Percentiles rank a stretch among this genome's conserved stretches.
Evolutionary conservation across 257 asterid species (phyloP).

Genomic region (Eucommia ulmoides): DNA sequence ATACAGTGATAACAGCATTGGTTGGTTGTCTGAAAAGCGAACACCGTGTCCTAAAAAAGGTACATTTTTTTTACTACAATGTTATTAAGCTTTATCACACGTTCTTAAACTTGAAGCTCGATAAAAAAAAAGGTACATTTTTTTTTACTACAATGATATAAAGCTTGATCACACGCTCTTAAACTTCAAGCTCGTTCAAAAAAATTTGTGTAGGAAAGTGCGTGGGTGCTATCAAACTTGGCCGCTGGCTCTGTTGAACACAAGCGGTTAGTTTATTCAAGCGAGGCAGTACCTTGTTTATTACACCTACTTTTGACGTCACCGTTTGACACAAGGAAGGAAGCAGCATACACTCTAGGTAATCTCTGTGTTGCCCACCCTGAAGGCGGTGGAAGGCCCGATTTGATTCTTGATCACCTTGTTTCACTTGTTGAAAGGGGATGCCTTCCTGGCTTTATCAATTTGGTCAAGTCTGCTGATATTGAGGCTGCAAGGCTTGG

Average conservation of each 20-base stretch:
- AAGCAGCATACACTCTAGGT: slow-evolving; percentile 85
- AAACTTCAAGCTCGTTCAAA: neutral
- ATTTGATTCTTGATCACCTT: slow-evolving; percentile 64
- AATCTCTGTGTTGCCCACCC: slow-evolving; percentile 73
- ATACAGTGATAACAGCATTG: slow-evolving; percentile 45
- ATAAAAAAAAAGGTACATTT: too few species aligned
- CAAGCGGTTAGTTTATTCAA: slow-evolving; percentile 56
- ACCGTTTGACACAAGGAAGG: slow-evolving; percentile 84
- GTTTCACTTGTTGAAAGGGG: slow-evolving; percentile 70
- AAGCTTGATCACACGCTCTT: neutral
- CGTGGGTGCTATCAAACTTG: slow-evolving; percentile 88
- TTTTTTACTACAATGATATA: too few species aligned
- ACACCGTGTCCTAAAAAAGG: slow-evolving; percentile 85
- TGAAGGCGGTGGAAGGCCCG: slow-evolving; percentile 62
- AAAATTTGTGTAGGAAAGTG: slow-evolving; percentile 74
- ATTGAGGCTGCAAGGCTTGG: slow-evolving; percentile 86
- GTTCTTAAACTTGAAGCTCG: slow-evolving; percentile 1
- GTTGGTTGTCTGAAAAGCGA: slow-evolving; percentile 71
- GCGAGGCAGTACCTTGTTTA: slow-evolving; percentile 61
- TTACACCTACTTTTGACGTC: slow-evolving; percentile 51
- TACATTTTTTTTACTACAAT: too few species aligned
- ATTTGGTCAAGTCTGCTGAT: slow-evolving; percentile 79
- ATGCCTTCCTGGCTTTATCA: slow-evolving; percentile 67
- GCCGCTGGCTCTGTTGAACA: slow-evolving; percentile 86
- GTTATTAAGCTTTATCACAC: neutral